Evolutionary conservation across 495 filamentous ascomycete species (phyloP).

Genomic region (Podospora pseudopauciseta): DNA sequence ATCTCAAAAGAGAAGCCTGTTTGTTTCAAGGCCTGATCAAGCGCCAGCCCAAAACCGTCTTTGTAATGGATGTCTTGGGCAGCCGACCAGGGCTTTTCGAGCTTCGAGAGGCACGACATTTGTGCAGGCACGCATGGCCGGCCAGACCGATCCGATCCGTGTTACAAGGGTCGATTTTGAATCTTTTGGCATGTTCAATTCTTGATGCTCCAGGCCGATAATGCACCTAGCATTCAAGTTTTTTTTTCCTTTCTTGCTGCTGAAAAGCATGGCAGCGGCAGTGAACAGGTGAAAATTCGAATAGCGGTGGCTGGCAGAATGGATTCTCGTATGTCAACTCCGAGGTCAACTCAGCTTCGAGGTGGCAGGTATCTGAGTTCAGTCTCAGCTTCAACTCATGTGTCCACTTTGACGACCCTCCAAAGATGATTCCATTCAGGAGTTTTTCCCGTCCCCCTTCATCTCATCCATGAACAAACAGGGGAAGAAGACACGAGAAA

Average conservation of each 20-base stretch:
- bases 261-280: neutral
- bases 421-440: neutral
- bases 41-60: neutral
- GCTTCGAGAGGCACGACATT: neutral
- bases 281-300: neutral
- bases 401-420: neutral
- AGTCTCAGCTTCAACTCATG: too few species aligned
- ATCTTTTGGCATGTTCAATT: neutral
- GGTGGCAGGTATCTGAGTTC: too few species aligned
- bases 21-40: neutral
- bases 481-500: neutral
- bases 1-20: neutral
- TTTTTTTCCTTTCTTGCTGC: neutral
- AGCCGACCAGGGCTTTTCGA: too few species aligned
- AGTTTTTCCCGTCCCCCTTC: neutral
- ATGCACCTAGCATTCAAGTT: neutral
- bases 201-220: neutral
- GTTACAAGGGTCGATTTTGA: neutral
- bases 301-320: neutral
- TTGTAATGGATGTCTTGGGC: neutral
- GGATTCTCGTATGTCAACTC: neutral
- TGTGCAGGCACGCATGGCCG: neutral
- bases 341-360: neutral
- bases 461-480: neutral
- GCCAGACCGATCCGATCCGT: neutral